These are phyloP conservation scores for Lactuca saligna DNA, from an alignment of 129 eudicot species.

Conservation along the genomic window DNA sequence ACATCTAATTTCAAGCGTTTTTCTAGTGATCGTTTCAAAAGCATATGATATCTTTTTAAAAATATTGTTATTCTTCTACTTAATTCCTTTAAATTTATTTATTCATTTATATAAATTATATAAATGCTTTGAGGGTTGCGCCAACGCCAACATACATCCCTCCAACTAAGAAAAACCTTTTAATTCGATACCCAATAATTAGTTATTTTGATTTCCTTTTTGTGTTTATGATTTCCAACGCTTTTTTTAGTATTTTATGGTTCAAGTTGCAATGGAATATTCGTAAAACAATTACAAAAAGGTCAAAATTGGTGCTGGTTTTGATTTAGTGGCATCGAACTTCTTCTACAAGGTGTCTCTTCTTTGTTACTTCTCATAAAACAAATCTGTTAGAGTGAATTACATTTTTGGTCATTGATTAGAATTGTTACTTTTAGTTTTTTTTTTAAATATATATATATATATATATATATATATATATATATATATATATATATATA, in stretches of 20 bases:
- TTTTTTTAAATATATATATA: too few species aligned
- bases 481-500: background rate
- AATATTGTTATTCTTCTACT: too few species aligned
- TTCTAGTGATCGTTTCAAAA: too few species aligned
- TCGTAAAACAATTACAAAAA: slow-evolving; percentile 13
- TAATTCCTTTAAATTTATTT: background rate
- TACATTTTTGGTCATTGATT: slow-evolving; percentile 2
- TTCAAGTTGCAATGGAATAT: slow-evolving; percentile 22
- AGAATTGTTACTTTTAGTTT: background rate
- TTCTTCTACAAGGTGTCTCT: slow-evolving; percentile 19
- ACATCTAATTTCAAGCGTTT: too few species aligned
- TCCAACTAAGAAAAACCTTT: slow-evolving; percentile 19
- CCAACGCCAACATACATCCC: slow-evolving; percentile 27
- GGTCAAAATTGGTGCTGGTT: slow-evolving; percentile 6
- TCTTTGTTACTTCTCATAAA: background rate
- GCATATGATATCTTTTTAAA: too few species aligned
- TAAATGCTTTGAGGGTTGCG: background rate
- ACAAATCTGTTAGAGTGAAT: background rate
- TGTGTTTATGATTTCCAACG: background rate
- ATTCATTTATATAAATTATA: too few species aligned
- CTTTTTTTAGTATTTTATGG: background rate
- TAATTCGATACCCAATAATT: slow-evolving; percentile 17
- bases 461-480: too few species aligned
- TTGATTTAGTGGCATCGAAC: slow-evolving; percentile 14
- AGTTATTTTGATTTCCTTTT: background rate